phyloP scores from a whole-genome alignment of 2,329 filamentous ascomycete species.

The Eurotiales sp. region DNA sequence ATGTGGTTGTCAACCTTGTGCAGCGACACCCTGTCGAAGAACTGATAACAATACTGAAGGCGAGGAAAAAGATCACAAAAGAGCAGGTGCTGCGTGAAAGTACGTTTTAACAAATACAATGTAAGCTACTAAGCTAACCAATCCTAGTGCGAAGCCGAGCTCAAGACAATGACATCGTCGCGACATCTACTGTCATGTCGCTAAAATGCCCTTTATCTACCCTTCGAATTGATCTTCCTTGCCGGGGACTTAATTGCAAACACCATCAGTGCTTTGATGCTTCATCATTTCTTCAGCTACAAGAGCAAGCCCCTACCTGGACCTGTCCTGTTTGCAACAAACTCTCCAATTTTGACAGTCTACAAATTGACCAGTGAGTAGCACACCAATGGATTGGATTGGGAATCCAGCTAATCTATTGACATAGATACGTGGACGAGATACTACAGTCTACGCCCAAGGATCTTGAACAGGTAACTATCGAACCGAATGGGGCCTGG shows the following conservation, averaged over 20 bases:
- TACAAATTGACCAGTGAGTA: constrained; percentile 81
- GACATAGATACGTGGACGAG: constrained; percentile 72
- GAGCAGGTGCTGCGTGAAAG: constrained; percentile 78
- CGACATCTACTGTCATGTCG: constrained; percentile 83
- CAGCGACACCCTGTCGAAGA: constrained; percentile 66
- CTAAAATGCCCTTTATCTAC: constrained; percentile 91
- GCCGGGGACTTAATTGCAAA: constrained; percentile 72
- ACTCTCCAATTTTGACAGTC: constrained; percentile 69
- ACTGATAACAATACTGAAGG: constrained; percentile 65
- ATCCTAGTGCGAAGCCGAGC: constrained; percentile 70
- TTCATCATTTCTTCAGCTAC: constrained; percentile 83
- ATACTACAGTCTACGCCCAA: constrained; percentile 72
- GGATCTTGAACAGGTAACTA: constrained; percentile 76
- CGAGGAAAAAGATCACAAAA: constrained; percentile 70
- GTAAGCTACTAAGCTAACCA: constrained; percentile 19
- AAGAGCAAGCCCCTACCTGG: constrained; percentile 96
- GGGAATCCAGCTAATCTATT: constrained; percentile 14
- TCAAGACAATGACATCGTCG: constrained; percentile 82
- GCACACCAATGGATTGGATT: too few relatives aligned
- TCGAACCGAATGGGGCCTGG: constrained; percentile 86
- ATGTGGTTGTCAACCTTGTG: constrained; percentile 71
- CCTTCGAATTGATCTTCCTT: constrained; percentile 73
- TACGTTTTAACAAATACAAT: constrained; percentile 48
- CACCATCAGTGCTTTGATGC: constrained; percentile 97
- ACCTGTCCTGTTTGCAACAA: constrained; percentile 93